phyloP scores from a whole-genome alignment of 495 filamentous ascomycete species.

The Aspergillus egyptiacus region DNA sequence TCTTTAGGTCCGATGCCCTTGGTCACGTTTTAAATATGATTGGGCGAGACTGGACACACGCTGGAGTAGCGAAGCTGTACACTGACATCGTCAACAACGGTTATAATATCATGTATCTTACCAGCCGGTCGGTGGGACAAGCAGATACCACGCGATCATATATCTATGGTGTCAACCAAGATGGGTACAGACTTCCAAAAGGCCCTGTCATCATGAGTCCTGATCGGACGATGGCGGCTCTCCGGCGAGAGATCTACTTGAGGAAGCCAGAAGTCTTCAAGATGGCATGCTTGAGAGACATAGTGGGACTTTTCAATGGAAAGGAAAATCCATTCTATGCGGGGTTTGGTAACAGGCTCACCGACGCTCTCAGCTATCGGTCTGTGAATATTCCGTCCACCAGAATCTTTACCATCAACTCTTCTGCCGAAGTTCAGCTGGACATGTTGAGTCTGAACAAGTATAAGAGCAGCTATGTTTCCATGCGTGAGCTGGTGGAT shows the following conservation, averaged over 20 bases:
- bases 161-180: conserved; percentile 82
- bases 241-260: conserved; percentile 89
- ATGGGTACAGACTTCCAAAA: conserved; percentile 76
- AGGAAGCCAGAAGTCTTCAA: conserved; percentile 98
- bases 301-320: conserved; percentile 76
- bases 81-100: conserved; percentile 93
- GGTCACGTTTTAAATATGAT: conserved; percentile 99
- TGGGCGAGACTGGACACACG: conserved; percentile 95
- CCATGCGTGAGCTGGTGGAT: conserved; percentile 92
- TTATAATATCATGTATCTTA: conserved; percentile 98
- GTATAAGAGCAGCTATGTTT: conserved; percentile 93
- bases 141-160: conserved; percentile 89
- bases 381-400: conserved; percentile 90
- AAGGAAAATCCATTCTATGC: conserved; percentile 86
- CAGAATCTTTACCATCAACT: conserved; percentile 98
- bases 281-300: conserved; percentile 95
- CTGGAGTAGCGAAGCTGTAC: conserved; percentile 94
- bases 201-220: conserved; percentile 93
- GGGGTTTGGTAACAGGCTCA: conserved; percentile 94
- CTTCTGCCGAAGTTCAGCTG: conserved; percentile 90
- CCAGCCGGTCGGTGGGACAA: conserved; percentile 87
- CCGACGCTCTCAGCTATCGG: conserved; percentile 92
- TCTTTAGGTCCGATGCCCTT: conserved; percentile 71
- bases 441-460: conserved; percentile 88
- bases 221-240: conserved; percentile 91